Evolutionary conservation across 1,139 yeast genomes (phyloP), one percentile per base, ranked within the genome.

Genomic region (Sugiyamaella xylanicola): DNA sequence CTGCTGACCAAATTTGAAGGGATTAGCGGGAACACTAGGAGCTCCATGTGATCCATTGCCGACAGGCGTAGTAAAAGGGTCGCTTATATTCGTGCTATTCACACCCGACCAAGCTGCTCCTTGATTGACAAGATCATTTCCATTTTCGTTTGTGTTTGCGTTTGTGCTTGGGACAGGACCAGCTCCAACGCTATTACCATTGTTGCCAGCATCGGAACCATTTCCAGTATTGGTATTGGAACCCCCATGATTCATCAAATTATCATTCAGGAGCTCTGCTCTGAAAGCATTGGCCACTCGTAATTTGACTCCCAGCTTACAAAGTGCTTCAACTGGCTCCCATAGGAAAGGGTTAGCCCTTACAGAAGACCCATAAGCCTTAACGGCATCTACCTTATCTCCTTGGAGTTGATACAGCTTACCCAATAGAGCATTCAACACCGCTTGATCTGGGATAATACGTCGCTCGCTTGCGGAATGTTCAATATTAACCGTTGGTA

Each of bases 291-390:
- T 75, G 55, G 82, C 81, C 7, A 85, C 84, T 51, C 82, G 78
- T 22, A 89, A 78, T 59, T 82, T 80, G 22, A 86, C 65, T 8
- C 73, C 72, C 50, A 88, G 74, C 57, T 80, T 79, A 65, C 93
- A 85, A 48, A 93, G 74, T 44, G 85, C 85, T 63, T 87, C 90
- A 60, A 88, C 83, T 0, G 97, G 92, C 66, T 90, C 97, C 80
- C 95, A 91, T 51, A 90, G 78, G 68, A 78, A 89, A 22, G 95
- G 96, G 68, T 93, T 88, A 57, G 78, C 72, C 58, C 82, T 81
- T 56, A 90, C 75, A 0, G 95, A 88, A 61, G 80, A 81, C 0
- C 88, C 80, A 69, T 85, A 88, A 64, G 83, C 80, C 51, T 85
- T 74, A 0, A 87, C 81, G 55, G 95, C 85, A 58, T 84, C 82